A percentile compares a stretch with the other conserved stretches of the same genome.
Evolutionary conservation across 1,284 basidiomycete genomes (phyloP).

Genomic region (Cyathus pygmaeus): DNA sequence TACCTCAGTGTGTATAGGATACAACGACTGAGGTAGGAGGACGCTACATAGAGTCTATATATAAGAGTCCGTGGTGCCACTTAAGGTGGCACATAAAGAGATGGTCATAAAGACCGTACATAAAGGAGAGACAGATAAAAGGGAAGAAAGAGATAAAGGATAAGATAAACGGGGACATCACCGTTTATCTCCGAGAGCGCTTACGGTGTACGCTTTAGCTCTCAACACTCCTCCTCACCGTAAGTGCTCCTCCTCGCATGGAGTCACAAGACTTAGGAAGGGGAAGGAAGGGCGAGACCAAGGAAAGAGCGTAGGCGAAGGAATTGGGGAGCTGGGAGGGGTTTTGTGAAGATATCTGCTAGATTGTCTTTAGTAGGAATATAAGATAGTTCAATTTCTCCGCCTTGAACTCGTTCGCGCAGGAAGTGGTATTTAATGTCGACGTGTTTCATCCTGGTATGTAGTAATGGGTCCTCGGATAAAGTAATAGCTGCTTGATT

Average conservation of each 20-base stretch:
- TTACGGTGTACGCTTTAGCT: too few species aligned
- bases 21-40: too few species aligned
- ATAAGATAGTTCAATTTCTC: constrained; percentile 9
- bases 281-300: neutral
- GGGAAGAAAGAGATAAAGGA: too few species aligned
- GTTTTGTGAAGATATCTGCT: constrained; percentile 20
- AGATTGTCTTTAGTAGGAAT: constrained; percentile 18
- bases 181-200: too few species aligned
- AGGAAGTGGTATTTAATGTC: constrained; percentile 9
- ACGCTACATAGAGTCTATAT: too few species aligned
- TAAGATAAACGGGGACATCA: too few species aligned
- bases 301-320: constrained; percentile 3
- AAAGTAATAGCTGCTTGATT: constrained; percentile 21
- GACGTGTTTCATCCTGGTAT: constrained; percentile 7
- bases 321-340: constrained; percentile 8
- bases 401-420: constrained; percentile 7
- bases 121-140: too few species aligned
- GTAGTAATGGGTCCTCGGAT: constrained; percentile 11
- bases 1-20: too few species aligned
- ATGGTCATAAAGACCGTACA: too few species aligned
- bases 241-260: constrained; percentile 2
- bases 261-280: neutral
- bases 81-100: too few species aligned
- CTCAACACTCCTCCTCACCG: constrained; percentile 3
- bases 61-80: too few species aligned